Conservation (phyloP, 202 grass and related monocot genomes). For the Carex sylvatica region DNA sequence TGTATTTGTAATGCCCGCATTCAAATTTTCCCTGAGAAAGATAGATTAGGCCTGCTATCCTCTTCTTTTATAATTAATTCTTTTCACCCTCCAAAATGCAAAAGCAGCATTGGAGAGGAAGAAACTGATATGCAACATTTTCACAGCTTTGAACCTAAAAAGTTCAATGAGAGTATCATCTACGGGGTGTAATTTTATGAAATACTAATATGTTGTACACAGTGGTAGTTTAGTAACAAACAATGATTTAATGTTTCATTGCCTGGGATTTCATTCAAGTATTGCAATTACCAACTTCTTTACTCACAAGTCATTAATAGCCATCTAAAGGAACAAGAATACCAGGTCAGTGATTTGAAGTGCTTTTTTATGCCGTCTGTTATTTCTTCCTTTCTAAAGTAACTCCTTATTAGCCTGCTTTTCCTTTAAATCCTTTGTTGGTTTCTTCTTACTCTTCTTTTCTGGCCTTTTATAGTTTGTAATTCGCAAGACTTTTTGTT, state of each 20-base stretch:
- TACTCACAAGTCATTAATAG: no score
- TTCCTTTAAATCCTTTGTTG: no score
- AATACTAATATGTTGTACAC: neutral
- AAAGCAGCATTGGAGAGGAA: neutral
- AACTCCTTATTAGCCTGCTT: no score
- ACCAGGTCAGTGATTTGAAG: no score
- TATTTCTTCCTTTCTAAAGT: no score
- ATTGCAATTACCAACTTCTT: neutral
- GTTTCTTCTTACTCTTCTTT: no score
- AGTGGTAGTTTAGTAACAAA: neutral
- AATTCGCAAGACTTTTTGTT: no score
- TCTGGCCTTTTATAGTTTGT: no score
- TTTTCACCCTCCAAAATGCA: slow-evolving; percentile 20
- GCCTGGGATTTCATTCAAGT: neutral
- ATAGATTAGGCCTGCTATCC: slow-evolving; percentile 16
- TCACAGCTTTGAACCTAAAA: neutral
- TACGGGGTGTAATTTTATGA: neutral
- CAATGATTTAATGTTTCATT: neutral
- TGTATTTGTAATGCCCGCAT: neutral
- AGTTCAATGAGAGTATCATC: neutral
- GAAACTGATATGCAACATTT: neutral
- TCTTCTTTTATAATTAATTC: slow-evolving; percentile 6
- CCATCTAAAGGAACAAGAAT: no score
- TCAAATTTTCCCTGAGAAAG: slow-evolving; percentile 9
- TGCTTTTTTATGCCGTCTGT: no score